Conservation (phyloP, 2,329 filamentous ascomycete species). For the Karstenula rhodostoma region DNA sequence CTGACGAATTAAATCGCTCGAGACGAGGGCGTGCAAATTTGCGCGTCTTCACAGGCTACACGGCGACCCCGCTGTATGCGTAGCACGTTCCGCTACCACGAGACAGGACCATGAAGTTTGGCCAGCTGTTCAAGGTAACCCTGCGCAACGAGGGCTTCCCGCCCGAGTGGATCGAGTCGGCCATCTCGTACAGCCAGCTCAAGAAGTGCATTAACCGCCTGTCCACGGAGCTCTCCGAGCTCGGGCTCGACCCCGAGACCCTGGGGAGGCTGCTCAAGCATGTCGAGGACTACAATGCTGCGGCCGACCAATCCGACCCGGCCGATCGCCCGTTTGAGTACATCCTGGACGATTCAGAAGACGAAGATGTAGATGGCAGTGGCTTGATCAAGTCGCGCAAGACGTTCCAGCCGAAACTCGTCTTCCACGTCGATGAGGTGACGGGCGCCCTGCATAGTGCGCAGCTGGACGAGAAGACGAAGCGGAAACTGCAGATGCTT, state of each 20-base stretch:
- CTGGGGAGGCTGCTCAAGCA: slow-evolving; percentile 69
- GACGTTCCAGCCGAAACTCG: slow-evolving; percentile 71
- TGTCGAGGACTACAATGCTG: slow-evolving; percentile 47
- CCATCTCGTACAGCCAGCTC: slow-evolving; percentile 83
- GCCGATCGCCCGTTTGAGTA: slow-evolving; percentile 48
- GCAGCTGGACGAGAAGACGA: slow-evolving; percentile 70
- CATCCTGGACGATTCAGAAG: slow-evolving; percentile 34
- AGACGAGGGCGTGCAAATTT: slow-evolving; percentile 31
- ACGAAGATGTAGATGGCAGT: slow-evolving; percentile 14
- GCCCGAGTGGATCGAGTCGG: slow-evolving; percentile 72
- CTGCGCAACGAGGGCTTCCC: slow-evolving; percentile 79
- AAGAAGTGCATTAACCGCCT: slow-evolving; percentile 91
- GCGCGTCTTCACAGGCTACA: slow-evolving; percentile 33
- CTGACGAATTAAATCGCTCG: slow-evolving; percentile 19
- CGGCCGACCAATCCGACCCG: slow-evolving; percentile 32
- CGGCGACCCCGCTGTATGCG: slow-evolving; percentile 18
- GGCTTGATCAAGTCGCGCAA: slow-evolving; percentile 24
- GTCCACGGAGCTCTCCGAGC: slow-evolving; percentile 70
- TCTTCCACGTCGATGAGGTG: slow-evolving; percentile 71
- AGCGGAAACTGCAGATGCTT: slow-evolving; percentile 68
- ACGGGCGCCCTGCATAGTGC: slow-evolving; percentile 75
- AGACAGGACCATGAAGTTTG: slow-evolving; percentile 77
- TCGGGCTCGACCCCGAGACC: slow-evolving; percentile 77
- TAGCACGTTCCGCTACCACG: slow-evolving; percentile 7
- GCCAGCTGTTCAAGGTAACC: slow-evolving; percentile 75